These are phyloP conservation scores for Mucor saturninus DNA, from an alignment of 371 early-diverging fungal genomes.

Conservation along the genomic window DNA sequence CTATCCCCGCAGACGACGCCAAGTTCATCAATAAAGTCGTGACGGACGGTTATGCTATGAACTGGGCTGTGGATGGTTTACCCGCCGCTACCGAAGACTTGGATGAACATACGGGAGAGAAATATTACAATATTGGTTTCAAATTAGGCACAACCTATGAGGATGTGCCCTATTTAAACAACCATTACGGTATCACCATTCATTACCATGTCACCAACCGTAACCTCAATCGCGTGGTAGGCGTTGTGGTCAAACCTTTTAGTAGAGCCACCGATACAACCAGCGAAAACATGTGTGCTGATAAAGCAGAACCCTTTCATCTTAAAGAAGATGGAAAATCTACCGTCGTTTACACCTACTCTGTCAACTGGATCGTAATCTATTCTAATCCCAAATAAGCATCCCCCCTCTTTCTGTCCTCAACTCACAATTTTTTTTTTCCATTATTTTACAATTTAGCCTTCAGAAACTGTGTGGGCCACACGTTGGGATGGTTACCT, in stretches of 20 bases:
- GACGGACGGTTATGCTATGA: constrained; percentile 76
- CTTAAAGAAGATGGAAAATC: constrained; percentile 44
- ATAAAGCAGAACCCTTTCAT: not conserved
- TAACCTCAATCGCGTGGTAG: constrained; percentile 81
- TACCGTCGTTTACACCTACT: constrained; percentile 81
- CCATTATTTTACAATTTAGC: constrained; percentile 26
- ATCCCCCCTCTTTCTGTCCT: not conserved
- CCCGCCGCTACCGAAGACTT: constrained; percentile 77
- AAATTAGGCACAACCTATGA: constrained; percentile 53
- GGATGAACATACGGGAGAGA: constrained; percentile 59
- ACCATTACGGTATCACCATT: constrained; percentile 88
- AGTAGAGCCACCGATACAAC: constrained; percentile 48
- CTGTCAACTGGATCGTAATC: constrained; percentile 78
- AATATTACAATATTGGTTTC: constrained; percentile 81
- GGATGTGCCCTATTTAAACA: constrained; percentile 49
- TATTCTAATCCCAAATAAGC: not conserved
- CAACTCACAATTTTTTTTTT: not conserved
- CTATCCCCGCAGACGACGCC: constrained; percentile 73
- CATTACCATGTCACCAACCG: constrained; percentile 74
- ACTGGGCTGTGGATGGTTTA: constrained; percentile 90
- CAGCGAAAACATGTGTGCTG: constrained; percentile 16
- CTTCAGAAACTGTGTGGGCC: constrained; percentile 80
- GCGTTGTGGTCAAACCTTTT: constrained; percentile 77
- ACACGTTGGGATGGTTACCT: constrained; percentile 96
- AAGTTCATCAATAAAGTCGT: constrained; percentile 86